phyloP scores from a whole-genome alignment of 2,329 filamentous ascomycete species.

The Apiospora rasikravindrae region DNA sequence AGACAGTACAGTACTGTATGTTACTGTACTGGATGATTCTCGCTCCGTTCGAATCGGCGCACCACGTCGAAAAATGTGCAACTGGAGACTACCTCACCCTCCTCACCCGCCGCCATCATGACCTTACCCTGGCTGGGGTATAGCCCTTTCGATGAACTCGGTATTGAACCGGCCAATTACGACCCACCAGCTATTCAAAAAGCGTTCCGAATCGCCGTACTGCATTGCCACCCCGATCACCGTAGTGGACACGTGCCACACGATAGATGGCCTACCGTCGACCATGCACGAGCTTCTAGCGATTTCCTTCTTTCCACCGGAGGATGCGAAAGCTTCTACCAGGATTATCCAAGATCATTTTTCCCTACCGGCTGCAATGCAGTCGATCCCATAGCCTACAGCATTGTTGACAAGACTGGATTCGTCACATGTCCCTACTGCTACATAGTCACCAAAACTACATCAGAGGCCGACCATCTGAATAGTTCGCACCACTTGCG shows the following conservation, averaged over 20 bases:
- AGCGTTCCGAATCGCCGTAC: neutral
- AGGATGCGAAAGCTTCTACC: neutral
- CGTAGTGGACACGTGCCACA: neutral
- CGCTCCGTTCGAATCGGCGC: conserved; percentile 3
- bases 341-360: neutral
- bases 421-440: neutral
- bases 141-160: neutral
- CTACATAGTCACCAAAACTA: neutral
- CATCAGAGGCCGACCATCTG: neutral
- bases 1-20: neutral
- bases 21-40: conserved; percentile 3
- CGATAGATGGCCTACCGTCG: neutral
- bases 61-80: neutral
- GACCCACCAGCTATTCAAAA: neutral
- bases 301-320: no score
- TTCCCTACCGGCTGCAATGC: neutral
- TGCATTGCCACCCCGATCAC: neutral
- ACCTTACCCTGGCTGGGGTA: neutral
- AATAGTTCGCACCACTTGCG: neutral
- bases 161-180: neutral
- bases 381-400: neutral
- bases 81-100: conserved; percentile 40
- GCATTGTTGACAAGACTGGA: neutral
- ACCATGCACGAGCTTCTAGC: neutral
- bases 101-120: conserved; percentile 41